phyloP scores from a whole-genome alignment of 169 alveolate genomes.

The Cryptosporidium parvum region DNA sequence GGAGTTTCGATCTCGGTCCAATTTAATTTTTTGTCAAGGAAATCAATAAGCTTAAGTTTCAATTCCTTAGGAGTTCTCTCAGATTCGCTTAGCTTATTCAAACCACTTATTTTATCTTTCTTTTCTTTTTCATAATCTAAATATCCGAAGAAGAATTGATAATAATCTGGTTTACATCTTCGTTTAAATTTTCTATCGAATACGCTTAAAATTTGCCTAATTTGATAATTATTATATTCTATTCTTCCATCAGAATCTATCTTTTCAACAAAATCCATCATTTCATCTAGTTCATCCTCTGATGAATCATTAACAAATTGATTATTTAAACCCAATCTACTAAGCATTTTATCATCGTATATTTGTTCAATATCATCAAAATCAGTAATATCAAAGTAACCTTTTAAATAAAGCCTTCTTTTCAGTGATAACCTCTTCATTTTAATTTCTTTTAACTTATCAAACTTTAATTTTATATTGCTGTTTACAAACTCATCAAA shows the following conservation, averaged over 20 bases:
- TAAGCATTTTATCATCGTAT: conserved; percentile 47
- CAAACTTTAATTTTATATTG: conserved; percentile 27
- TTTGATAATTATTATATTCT: conserved; percentile 51
- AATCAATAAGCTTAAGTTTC: conserved; percentile 45
- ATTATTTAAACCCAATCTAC: conserved; percentile 37
- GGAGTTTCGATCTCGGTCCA: conserved; percentile 65
- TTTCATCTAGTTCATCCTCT: conserved; percentile 49
- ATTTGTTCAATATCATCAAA: conserved; percentile 54
- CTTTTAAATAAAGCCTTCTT: conserved; percentile 31
- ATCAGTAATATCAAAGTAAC: conserved; percentile 51
- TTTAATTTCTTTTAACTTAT: conserved; percentile 43
- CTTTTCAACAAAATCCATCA: conserved; percentile 46
- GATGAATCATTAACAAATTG: conserved; percentile 65
- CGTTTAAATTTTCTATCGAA: conserved; percentile 39
- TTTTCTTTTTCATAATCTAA: conserved; percentile 57
- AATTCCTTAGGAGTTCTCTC: conserved; percentile 46
- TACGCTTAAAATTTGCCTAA: conserved; percentile 39
- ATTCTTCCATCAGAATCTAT: conserved; percentile 56
- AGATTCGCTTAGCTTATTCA: neutral
- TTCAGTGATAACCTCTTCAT: conserved; percentile 32
- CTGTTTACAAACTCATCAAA: conserved; percentile 51
- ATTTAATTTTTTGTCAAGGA: conserved; percentile 49
- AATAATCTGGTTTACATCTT: conserved; percentile 47
- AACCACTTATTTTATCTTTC: neutral
- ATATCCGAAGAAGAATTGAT: conserved; percentile 55